These are phyloP conservation scores for Helianthus tuberosus DNA, from an alignment of 129 eudicot species.

Conservation along the genomic window DNA sequence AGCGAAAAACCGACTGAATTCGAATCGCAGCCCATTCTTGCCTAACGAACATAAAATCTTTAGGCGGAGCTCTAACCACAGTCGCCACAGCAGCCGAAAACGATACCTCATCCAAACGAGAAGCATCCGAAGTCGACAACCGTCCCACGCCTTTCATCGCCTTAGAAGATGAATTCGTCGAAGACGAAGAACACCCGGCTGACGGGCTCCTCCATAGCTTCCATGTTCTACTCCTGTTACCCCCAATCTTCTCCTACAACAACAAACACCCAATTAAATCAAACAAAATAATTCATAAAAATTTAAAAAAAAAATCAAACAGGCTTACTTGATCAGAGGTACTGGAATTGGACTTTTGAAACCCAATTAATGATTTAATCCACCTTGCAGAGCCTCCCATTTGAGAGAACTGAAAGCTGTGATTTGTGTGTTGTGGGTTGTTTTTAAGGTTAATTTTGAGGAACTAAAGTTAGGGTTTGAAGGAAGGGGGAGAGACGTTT, in stretches of 20 bases:
- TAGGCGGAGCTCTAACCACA: constrained; percentile 71
- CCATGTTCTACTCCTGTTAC: constrained; percentile 67
- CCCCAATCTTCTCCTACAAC: constrained; percentile 61
- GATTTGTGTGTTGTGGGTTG: neutral
- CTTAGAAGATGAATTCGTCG: constrained; percentile 26
- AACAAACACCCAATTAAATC: neutral
- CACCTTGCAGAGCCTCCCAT: constrained; percentile 93
- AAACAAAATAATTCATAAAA: neutral
- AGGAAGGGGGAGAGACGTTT: constrained; percentile 43
- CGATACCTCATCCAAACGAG: constrained; percentile 44
- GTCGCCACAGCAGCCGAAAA: constrained; percentile 77
- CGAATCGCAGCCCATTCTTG: constrained; percentile 90
- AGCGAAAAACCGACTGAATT: constrained; percentile 81
- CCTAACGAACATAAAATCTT: constrained; percentile 63
- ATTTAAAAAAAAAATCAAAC: neutral
- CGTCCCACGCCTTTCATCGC: constrained; percentile 40
- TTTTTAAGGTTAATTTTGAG: neutral
- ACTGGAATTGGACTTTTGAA: constrained; percentile 42
- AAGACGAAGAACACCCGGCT: constrained; percentile 31
- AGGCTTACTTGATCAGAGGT: constrained; percentile 37
- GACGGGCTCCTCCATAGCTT: constrained; percentile 77
- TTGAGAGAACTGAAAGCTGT: neutral
- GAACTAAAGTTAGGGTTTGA: constrained; percentile 7
- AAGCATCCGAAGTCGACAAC: constrained; percentile 53
- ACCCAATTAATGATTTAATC: constrained; percentile 65